These are phyloP conservation scores for Colletotrichum navitas DNA, from an alignment of 2,329 filamentous ascomycete species.

Conservation along the genomic window DNA sequence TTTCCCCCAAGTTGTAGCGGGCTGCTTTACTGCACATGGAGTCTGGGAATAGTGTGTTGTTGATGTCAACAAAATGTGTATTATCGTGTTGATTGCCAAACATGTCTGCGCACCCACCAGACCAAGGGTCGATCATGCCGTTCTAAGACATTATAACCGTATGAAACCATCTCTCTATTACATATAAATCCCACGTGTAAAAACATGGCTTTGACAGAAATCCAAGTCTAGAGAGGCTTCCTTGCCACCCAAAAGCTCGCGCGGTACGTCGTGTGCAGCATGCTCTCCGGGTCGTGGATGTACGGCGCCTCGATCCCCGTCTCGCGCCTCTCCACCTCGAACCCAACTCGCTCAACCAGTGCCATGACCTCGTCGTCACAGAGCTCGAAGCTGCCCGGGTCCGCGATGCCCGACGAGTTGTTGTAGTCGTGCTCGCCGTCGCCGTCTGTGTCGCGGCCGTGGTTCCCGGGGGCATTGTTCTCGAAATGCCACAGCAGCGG, in stretches of 20 bases:
- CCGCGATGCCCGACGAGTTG: constrained; percentile 78
- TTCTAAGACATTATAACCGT: neutral
- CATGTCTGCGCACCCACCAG: neutral
- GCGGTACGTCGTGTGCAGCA: constrained; percentile 86
- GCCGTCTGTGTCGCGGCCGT: constrained; percentile 64
- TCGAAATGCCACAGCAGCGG: constrained; percentile 97
- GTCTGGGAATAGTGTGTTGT: neutral
- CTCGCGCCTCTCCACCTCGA: constrained; percentile 75
- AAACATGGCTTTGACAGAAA: neutral
- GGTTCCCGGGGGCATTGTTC: constrained; percentile 73
- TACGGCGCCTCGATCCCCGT: constrained; percentile 80
- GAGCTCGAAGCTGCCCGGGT: constrained; percentile 91
- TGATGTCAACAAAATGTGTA: neutral
- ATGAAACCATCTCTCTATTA: neutral
- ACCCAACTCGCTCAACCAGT: constrained; percentile 81
- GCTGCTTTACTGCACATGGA: neutral
- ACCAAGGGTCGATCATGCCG: constrained; percentile 13
- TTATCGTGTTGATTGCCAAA: neutral
- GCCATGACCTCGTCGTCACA: constrained; percentile 88
- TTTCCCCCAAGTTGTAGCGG: constrained; percentile 56
- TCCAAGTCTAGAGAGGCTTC: constrained; percentile 62
- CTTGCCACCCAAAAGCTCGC: constrained; percentile 89
- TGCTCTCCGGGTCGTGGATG: constrained; percentile 85
- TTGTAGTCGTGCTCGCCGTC: constrained; percentile 63
- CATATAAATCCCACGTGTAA: neutral